Conservation (phyloP, 352 stramenopile species). For the Pythium scleroteichum region DNA sequence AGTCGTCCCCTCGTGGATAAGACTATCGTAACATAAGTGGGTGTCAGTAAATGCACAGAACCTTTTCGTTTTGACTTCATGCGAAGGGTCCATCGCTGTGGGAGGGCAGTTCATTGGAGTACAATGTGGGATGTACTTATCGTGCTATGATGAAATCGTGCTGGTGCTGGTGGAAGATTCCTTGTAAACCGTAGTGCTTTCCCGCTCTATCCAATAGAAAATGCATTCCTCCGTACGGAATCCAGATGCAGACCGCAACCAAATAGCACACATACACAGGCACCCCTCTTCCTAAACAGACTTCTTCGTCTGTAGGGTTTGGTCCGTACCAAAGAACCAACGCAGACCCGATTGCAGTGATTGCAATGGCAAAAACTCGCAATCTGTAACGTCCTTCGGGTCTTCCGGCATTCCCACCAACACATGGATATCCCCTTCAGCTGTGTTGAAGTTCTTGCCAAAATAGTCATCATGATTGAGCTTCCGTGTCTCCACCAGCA, state of each 20-base stretch:
- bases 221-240: constrained; percentile 11
- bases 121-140: too few species aligned
- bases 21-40: too few species aligned
- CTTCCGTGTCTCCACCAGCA: constrained; percentile 16
- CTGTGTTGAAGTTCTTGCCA: constrained; percentile 3
- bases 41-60: too few species aligned
- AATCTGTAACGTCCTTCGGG: constrained; percentile 5
- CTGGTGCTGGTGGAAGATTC: too few species aligned
- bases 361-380: constrained; percentile 6
- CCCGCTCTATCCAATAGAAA: constrained; percentile 9
- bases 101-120: too few species aligned
- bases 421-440: constrained; percentile 23
- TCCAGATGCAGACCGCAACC: constrained; percentile 11
- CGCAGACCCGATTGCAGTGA: constrained; percentile 10
- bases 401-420: constrained; percentile 21
- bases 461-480: constrained; percentile 27
- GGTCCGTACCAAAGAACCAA: constrained; percentile 6
- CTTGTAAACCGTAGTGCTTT: constrained; percentile 10
- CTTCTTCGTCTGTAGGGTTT: constrained; percentile 11
- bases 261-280: constrained; percentile 15
- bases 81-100: too few species aligned
- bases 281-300: constrained; percentile 8
- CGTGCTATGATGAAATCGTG: too few species aligned
- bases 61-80: too few species aligned
- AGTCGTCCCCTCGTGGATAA: too few species aligned